Evolutionary conservation across 768 basidiomycete species (phyloP), one percentile per base, ranked within the genome.

Genomic region (Podaxis rugospora): DNA sequence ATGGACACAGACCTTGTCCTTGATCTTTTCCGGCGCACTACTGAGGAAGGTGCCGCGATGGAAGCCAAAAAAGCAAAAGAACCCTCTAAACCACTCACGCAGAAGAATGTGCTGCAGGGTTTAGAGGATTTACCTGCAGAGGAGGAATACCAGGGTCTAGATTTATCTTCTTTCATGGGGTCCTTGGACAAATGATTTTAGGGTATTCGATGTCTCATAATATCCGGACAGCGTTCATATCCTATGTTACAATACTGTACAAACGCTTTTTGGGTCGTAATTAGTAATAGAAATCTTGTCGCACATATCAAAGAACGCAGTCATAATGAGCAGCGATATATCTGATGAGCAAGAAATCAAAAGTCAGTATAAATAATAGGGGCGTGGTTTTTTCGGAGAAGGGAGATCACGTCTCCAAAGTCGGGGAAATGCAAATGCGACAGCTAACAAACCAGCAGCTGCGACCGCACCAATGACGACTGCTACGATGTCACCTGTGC

Each of bases 1-100:
- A 98, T 99, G 95, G 95, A 96, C 68, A 98, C 97, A 0, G 95
- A 98, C 69, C 87, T 95, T 57, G 95, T 99, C 23, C 78, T 99
- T 25, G 97, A 98, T 72, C 81, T 99, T 39, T 98, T 99, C 82
- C 81, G 77, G 65, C 87, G 85, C 35, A 93, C 92, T 10, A 85
- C 86, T 9, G 89, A 92, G 57, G 92, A 93, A 63, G 83, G 83
- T 23, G 78, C 80, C 0, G 75, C 79, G 2, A 78, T 79, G 2
- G 70, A 80, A 35, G 78, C 80, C 57, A 87, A 83, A 70, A 86
- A 83, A 57, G 75, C 76, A 28, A 85, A 77, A 63, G 83, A 87
- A 57, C 60, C 73, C n/a, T 70, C 76, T 54, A 85, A 87, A 32
- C 80, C 88, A 39, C 74, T 83, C 57, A 84, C 80, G 55, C 90